These are phyloP conservation scores for Escallonia herrerae DNA, from an alignment of 129 eudicot species.

Conservation along the genomic window DNA sequence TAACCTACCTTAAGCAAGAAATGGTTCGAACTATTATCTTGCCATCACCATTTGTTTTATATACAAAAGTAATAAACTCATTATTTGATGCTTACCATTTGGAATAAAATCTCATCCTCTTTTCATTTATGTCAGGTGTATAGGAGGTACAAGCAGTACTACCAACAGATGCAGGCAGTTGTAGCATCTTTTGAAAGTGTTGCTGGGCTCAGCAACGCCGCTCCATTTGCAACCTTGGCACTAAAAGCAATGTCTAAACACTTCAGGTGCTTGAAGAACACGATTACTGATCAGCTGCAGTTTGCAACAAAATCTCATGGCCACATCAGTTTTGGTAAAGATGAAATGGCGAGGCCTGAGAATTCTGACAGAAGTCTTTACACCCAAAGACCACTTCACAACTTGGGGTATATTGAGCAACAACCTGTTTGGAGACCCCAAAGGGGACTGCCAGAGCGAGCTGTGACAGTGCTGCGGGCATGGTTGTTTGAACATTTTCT, in stretches of 20 bases:
- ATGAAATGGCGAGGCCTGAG: slow-evolving; percentile 19
- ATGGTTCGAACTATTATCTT: no score
- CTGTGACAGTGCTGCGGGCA: slow-evolving; percentile 57
- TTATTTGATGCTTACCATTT: no score
- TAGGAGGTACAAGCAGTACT: slow-evolving; percentile 59
- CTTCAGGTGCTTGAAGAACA: slow-evolving; percentile 48
- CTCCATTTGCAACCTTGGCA: slow-evolving; percentile 63
- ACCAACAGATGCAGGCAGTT: slow-evolving; percentile 65
- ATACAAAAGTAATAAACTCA: no score
- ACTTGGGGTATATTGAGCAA: slow-evolving; percentile 32
- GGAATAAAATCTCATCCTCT: no score
- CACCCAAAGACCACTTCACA: slow-evolving; percentile 28
- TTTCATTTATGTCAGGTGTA: slow-evolving; percentile 36
- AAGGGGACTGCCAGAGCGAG: slow-evolving; percentile 78
- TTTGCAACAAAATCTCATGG: slow-evolving; percentile 38
- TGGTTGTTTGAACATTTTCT: slow-evolving; percentile 76
- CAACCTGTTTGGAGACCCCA: slow-evolving; percentile 76
- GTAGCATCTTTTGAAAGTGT: slow-evolving; percentile 71
- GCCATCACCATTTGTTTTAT: no score
- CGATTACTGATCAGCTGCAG: slow-evolving; percentile 62
- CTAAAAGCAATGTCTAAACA: slow-evolving; percentile 58
- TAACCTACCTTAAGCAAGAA: no score
- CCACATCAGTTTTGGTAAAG: slow-evolving; percentile 26
- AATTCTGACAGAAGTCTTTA: slow-evolving; percentile 27
- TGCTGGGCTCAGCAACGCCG: slow-evolving; percentile 64